Evolutionary conservation across 2,329 filamentous ascomycete genomes (phyloP).

Genomic region (Westerdykella sp.): DNA sequence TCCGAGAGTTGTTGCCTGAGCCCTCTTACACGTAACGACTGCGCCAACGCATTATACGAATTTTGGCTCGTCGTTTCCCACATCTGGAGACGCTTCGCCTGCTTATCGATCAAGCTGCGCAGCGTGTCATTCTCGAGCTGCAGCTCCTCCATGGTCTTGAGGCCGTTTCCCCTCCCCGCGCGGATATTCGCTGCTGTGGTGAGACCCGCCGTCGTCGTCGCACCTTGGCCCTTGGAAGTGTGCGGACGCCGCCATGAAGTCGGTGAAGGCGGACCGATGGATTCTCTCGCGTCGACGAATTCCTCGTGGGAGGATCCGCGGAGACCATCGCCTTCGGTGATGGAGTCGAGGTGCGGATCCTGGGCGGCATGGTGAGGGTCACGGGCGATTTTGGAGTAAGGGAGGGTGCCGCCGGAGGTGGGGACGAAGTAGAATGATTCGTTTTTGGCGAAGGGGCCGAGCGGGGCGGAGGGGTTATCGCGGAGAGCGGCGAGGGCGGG

Average conservation of each 20-base stretch:
- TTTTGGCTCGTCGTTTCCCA: conserved; percentile 91
- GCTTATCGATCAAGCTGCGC: conserved; percentile 76
- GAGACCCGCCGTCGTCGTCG: conserved; percentile 2
- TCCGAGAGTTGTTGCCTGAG: conserved; percentile 15
- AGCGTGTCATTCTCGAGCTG: conserved; percentile 81
- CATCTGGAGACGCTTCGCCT: conserved; percentile 80
- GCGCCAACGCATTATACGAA: conserved; percentile 76
- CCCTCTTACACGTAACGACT: conserved; percentile 54
- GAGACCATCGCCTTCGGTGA: conserved; percentile 37
- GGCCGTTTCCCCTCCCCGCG: conserved; percentile 30
- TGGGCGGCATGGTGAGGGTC: conserved; percentile 38
- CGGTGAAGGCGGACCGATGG: conserved; percentile 45
- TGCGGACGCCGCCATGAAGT: conserved; percentile 33
- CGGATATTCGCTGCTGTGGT: conserved; percentile 23
- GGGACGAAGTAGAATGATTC: conserved; percentile 83
- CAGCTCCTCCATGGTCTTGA: conserved; percentile 78
- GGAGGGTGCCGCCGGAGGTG: conserved; percentile 81
- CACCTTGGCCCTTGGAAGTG: conserved; percentile 16
- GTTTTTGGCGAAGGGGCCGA: conserved; percentile 52
- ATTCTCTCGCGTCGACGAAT: conserved; percentile 82
- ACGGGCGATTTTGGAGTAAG: conserved; percentile 79
- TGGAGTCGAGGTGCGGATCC: conserved; percentile 41
- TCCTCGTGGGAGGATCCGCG: conserved; percentile 52
- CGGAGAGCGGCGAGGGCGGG: conserved; percentile 75
- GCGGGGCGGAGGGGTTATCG: conserved; percentile 53